Conservation (phyloP, 2,329 filamentous ascomycete species). For the Alternaria conjuncta region DNA sequence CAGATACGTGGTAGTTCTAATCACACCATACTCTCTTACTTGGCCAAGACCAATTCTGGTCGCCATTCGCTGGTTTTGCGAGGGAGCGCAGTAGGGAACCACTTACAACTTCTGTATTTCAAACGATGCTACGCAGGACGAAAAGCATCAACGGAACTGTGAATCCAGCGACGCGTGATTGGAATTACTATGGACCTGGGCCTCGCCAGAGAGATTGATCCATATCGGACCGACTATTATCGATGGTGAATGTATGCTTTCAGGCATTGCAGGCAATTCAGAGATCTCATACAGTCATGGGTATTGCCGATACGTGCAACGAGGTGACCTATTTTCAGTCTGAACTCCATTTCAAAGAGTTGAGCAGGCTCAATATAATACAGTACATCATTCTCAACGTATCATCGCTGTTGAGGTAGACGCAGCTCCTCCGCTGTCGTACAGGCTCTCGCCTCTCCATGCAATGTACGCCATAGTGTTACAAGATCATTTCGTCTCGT, state of each 20-base stretch:
- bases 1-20: neutral
- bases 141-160: neutral
- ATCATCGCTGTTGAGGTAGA: neutral
- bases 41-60: neutral
- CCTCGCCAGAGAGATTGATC: neutral
- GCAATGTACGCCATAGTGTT: constrained; percentile 5
- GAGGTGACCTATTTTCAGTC: neutral
- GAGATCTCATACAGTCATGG: neutral
- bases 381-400: neutral
- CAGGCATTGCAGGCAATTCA: neutral
- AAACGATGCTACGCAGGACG: neutral
- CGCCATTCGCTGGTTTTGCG: neutral
- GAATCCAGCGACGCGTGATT: neutral
- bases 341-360: neutral
- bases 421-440: neutral
- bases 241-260: neutral
- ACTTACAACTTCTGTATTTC: neutral
- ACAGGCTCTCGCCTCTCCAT: neutral
- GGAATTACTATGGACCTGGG: neutral
- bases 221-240: neutral
- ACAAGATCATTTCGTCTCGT: constrained; percentile 15
- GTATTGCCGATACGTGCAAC: neutral
- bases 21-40: neutral
- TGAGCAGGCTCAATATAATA: constrained; percentile 8
- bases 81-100: neutral